A percentile compares a stretch with the other conserved stretches of the same genome.
phyloP scores from a whole-genome alignment of 2,329 filamentous ascomycete genomes.

The Trichoderma polysporum region DNA sequence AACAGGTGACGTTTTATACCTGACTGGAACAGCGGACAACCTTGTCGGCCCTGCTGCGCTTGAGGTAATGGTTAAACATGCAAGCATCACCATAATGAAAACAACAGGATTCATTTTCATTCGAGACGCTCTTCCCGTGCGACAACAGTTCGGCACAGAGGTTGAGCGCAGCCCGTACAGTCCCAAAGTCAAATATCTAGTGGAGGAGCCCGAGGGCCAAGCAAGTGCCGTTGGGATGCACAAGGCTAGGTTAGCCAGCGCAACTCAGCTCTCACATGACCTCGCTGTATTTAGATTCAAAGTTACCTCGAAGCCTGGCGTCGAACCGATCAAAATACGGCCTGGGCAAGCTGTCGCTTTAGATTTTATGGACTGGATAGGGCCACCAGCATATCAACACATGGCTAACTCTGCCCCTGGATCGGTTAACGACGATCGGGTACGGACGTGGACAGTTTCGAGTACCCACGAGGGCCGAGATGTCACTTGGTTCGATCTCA shows the following conservation, averaged over 20 bases:
- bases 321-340: slow-evolving; percentile 1
- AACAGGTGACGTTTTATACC: slow-evolving; percentile 13
- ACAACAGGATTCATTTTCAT: slow-evolving; percentile 9
- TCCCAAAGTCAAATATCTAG: slow-evolving; percentile 16
- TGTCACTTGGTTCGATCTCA: slow-evolving; percentile 16
- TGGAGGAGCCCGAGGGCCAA: slow-evolving; percentile 11
- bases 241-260: not conserved
- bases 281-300: slow-evolving; percentile 19
- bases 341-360: slow-evolving; percentile 15
- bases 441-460: slow-evolving; percentile 18
- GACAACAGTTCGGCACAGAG: slow-evolving; percentile 12
- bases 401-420: slow-evolving; percentile 18
- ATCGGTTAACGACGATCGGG: slow-evolving; percentile 7
- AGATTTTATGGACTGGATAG: slow-evolving; percentile 20
- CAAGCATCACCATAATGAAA: slow-evolving; percentile 17
- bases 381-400: slow-evolving; percentile 18
- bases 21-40: slow-evolving; percentile 5
- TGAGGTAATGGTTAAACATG: slow-evolving; percentile 11
- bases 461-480: slow-evolving; percentile 6
- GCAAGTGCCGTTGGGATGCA: slow-evolving; percentile 1
- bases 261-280: slow-evolving; percentile 13
- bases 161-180: slow-evolving; percentile 18
- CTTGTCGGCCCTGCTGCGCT: slow-evolving; percentile 9
- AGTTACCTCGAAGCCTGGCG: not conserved
- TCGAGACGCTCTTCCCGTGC: slow-evolving; percentile 14